A percentile compares a stretch with the other conserved stretches of the same genome.
Evolutionary conservation across 768 basidiomycete genomes (phyloP).

Genomic region (Lyophyllum atratum): DNA sequence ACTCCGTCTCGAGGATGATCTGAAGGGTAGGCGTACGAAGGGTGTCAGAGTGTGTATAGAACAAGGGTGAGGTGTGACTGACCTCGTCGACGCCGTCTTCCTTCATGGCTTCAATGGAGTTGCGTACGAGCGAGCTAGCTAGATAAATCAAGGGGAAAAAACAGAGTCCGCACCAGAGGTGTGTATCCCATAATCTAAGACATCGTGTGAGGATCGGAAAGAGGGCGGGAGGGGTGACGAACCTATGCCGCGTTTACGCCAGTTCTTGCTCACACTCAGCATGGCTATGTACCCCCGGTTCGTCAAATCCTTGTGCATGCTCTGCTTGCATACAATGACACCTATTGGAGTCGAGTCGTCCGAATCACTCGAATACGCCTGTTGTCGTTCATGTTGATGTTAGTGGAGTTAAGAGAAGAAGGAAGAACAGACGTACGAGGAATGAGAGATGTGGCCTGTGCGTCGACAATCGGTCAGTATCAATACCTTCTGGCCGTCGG

Average conservation of each 20-base stretch:
- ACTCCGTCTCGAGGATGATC: constrained; percentile 96
- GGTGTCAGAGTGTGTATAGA: not conserved
- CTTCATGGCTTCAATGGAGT: constrained; percentile 86
- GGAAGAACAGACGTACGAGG: constrained; percentile 46
- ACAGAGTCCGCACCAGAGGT: constrained; percentile 49
- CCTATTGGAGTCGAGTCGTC: constrained; percentile 66
- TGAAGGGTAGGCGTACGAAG: constrained; percentile 30
- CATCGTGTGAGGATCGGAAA: constrained; percentile 41
- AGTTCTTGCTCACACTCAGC: constrained; percentile 85
- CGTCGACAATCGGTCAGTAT: constrained; percentile 18
- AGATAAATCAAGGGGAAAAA: constrained; percentile 36
- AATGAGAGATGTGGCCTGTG: constrained; percentile 90
- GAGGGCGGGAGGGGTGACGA: constrained; percentile 40
- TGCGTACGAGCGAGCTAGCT: constrained; percentile 86
- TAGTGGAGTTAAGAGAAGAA: not conserved
- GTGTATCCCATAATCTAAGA: constrained; percentile 49
- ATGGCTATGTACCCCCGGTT: constrained; percentile 98
- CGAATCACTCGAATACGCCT: constrained; percentile 62
- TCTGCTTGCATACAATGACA: constrained; percentile 97
- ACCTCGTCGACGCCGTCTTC: constrained; percentile 85
- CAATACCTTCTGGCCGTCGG: constrained; percentile 25
- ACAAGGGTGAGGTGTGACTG: constrained; percentile 22
- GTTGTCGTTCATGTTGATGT: not conserved
- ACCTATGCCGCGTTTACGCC: constrained; percentile 93
- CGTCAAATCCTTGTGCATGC: constrained; percentile 70